Percentiles rank a stretch among this genome's conserved stretches.
Evolutionary conservation across 1,284 basidiomycete genomes (phyloP).

Genomic region (Melanopsichium pennsylvanicum): DNA sequence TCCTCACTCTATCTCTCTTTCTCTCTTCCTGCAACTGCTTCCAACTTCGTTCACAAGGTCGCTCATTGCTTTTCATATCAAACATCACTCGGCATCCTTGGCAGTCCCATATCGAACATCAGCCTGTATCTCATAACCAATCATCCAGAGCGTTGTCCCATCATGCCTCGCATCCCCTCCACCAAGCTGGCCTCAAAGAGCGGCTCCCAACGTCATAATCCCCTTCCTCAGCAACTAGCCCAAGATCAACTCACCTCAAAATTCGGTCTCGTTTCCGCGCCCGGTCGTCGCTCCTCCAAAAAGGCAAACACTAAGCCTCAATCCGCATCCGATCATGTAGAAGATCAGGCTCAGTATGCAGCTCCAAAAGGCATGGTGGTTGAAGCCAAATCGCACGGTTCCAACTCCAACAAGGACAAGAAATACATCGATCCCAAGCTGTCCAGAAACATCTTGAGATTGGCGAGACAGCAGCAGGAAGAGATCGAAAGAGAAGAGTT

Average conservation of each 20-base stretch:
- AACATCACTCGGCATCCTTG: no score
- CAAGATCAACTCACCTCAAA: slow-evolving; percentile 48
- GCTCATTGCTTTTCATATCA: no score
- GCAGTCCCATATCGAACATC: no score
- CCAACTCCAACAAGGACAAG: slow-evolving; percentile 41
- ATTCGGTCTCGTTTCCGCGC: slow-evolving; percentile 50
- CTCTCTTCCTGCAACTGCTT: no score
- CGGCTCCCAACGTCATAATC: slow-evolving; percentile 41
- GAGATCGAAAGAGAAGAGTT: slow-evolving; percentile 70
- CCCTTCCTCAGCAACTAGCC: slow-evolving; percentile 49
- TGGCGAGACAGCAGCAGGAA: slow-evolving; percentile 91
- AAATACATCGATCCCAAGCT: slow-evolving; percentile 71
- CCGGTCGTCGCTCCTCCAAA: slow-evolving; percentile 43
- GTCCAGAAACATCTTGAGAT: slow-evolving; percentile 86
- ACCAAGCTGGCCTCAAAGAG: slow-evolving; percentile 34
- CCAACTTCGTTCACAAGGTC: no score
- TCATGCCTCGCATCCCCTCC: slow-evolving; percentile 48
- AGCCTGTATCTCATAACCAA: no score
- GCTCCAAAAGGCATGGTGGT: slow-evolving; percentile 48
- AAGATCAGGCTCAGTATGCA: slow-evolving; percentile 26
- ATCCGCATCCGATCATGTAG: slow-evolving; percentile 28
- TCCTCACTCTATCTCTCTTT: no score
- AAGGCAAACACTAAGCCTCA: slow-evolving; percentile 19
- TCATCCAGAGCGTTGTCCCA: no score
- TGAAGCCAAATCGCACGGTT: slow-evolving; percentile 48